Conservation (phyloP, 495 filamentous ascomycete species). For the Neurospora sp. region DNA sequence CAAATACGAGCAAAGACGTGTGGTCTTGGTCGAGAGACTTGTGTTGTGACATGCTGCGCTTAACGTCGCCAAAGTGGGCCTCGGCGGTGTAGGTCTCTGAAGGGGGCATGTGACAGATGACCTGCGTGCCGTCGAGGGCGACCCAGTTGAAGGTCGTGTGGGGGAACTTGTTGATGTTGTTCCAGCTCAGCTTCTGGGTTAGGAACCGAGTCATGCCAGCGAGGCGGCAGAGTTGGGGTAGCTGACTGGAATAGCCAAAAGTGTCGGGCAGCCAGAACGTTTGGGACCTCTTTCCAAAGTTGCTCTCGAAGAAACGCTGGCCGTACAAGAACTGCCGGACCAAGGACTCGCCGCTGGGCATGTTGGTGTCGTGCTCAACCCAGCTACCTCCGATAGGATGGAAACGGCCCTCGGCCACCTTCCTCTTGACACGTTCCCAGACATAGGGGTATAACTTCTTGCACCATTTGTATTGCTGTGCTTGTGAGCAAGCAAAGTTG, state of each 20-base stretch:
- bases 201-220: constrained; percentile 94
- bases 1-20: constrained; percentile 83
- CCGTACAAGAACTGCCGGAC: constrained; percentile 93
- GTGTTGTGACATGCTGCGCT: constrained; percentile 80
- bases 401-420: constrained; percentile 83
- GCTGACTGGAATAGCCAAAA: constrained; percentile 90
- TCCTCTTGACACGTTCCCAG: constrained; percentile 81
- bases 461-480: constrained; percentile 97
- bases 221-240: constrained; percentile 84
- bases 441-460: constrained; percentile 78
- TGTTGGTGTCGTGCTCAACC: constrained; percentile 98
- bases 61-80: constrained; percentile 93
- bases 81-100: constrained; percentile 90
- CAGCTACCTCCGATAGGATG: constrained; percentile 95
- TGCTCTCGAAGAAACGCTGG: constrained; percentile 87
- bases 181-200: constrained; percentile 87
- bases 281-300: constrained; percentile 76
- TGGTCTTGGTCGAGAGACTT: constrained; percentile 89
- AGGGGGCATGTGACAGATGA: constrained; percentile 94
- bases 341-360: constrained; percentile 90
- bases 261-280: constrained; percentile 99
- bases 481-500: constrained; percentile 82
- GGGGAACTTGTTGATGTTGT: constrained; percentile 98
- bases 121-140: constrained; percentile 84
- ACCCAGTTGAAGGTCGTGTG: constrained; percentile 99